Evolutionary conservation across 257 asterid genomes (phyloP), one percentile per base, ranked within the genome.

Genomic region (Rauvolfia tetraphylla): DNA sequence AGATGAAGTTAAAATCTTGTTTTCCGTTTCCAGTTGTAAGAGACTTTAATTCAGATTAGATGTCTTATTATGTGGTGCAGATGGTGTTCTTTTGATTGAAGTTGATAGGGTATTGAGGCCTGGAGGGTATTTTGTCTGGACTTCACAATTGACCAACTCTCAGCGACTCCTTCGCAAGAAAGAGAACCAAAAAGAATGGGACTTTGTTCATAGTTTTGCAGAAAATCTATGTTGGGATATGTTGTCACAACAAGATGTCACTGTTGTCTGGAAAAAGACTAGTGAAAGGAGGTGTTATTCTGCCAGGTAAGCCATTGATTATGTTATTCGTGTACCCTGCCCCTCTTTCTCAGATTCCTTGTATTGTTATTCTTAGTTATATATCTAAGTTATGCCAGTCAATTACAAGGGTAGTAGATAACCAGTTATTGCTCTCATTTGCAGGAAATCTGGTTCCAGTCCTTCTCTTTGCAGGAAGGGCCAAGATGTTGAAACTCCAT

Each of bases 41-140:
- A 65, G 46, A 65, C 7, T 20, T 63, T 67, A 22, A 65, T 65
- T 13, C 23, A 65, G 71, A 59, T 13, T 25, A 33, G 44, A 33
- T 39, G 65, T 75, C 31, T 57, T 61, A 41, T 73, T 66, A 66
- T 68, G 82, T 84, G 85, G 75, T 75, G 81, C 97, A 95, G 99
- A 90, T 84, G 94, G 96, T 71, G 79, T 83, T 75, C 93, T 68
- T 80, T 84, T 95, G 82, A 78, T 85, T 78, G 99, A 95, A 89
- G 99, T 89, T 6, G 97, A 95, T 83, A 91, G 99, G 67, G 79
- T 95, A 81, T 81, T 95, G 84, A 83, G 97, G 80, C 99, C 99
- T 79, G 99, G 99, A 81, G 99, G 99, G 80, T 95, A 93, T 81
- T 95, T 95, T 84, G 99, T 95, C 86, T 95, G 99, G 99, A 95